Conservation (phyloP, 2,329 filamentous ascomycete species). For the Plectosphaerella plurivora region DNA sequence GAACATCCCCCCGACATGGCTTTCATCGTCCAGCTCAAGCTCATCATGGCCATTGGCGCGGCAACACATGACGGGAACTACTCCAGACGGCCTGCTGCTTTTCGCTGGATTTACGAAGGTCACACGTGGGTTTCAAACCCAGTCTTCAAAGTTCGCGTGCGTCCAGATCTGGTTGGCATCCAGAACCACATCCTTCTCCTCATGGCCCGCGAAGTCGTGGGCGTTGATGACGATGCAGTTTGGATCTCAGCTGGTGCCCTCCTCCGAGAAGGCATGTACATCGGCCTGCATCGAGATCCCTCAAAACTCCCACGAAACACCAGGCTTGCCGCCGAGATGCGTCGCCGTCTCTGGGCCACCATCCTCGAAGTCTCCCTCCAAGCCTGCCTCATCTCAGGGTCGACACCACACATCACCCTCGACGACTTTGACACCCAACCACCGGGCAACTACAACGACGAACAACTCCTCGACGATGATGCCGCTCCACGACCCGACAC, state of each 20-base stretch:
- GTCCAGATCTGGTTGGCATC: conserved; percentile 31
- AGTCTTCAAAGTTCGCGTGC: conserved; percentile 41
- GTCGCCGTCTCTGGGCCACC: conserved; percentile 48
- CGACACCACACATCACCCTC: conserved; percentile 36
- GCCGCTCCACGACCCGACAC: conserved; percentile 24
- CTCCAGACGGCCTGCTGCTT: conserved; percentile 41
- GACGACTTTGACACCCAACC: conserved; percentile 43
- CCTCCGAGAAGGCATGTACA: conserved; percentile 39
- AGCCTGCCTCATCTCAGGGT: conserved; percentile 40
- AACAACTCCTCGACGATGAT: conserved; percentile 31
- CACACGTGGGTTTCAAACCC: conserved; percentile 51
- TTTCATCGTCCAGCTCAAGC: conserved; percentile 53
- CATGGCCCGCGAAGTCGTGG: conserved; percentile 31
- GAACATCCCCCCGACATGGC: conserved; percentile 22
- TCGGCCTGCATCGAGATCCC: conserved; percentile 48
- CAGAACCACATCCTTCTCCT: conserved; percentile 38
- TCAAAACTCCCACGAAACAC: conserved; percentile 26
- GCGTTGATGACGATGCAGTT: conserved; percentile 37
- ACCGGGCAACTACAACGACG: conserved; percentile 46
- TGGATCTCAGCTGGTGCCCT: conserved; percentile 43
- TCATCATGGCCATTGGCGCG: conserved; percentile 55
- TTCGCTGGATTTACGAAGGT: conserved; percentile 54
- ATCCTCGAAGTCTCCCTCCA: conserved; percentile 43
- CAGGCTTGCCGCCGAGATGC: conserved; percentile 37
- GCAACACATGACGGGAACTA: conserved; percentile 44